Evolutionary conservation across 192 early-diverging fungal genomes (phyloP), one percentile per base, ranked within the genome.

Genomic region (Coemansia sp.): DNA sequence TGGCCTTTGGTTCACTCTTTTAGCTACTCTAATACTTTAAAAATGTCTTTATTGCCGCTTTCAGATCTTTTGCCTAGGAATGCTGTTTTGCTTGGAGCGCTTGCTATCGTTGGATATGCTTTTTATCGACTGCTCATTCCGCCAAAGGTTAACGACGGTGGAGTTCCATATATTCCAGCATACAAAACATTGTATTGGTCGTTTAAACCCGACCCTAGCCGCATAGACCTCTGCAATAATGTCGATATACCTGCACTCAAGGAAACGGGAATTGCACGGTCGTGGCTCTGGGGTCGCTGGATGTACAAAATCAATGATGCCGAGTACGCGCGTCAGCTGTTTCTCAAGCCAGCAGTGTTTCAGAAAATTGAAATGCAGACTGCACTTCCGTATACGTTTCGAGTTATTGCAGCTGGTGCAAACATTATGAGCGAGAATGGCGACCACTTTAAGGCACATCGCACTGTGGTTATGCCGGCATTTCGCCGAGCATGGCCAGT

Each of bases 401-500:
- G 74, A 7, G 68, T 69, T 15, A 61, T 60, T 25, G 74, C 72
- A 24, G 64, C 63, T 4, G 70, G 76, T 32, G 62, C 67, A 21
- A 70, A 67, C 25, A 62, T 83, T 6, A 58, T 64, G 32, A 76
- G 76, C 27, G 68, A 73, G 22, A 73, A 80, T 59, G 67, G 73
- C 27, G 62, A 79, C 2, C 56, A 64, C 12, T 79, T 72, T 55
- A 64, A 67, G 17, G 73, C 74, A 49, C 77, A 80, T 48, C 73
- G 77, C 7, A 64, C 71, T 4, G 69, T 83, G 23, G 73, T 79
- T 25, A 76, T 67, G 59, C 73, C 73, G 15, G 82, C 82, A 2
- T 83, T 83, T 57, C 73, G 69, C 48, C 67, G 78, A 35, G 53
- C 69, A 7, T 78, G 69, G 72, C 72, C 72, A 15, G 64, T 75